Evolutionary conservation across 495 filamentous ascomycete genomes (phyloP).

Genomic region (Tuber calosporum): DNA sequence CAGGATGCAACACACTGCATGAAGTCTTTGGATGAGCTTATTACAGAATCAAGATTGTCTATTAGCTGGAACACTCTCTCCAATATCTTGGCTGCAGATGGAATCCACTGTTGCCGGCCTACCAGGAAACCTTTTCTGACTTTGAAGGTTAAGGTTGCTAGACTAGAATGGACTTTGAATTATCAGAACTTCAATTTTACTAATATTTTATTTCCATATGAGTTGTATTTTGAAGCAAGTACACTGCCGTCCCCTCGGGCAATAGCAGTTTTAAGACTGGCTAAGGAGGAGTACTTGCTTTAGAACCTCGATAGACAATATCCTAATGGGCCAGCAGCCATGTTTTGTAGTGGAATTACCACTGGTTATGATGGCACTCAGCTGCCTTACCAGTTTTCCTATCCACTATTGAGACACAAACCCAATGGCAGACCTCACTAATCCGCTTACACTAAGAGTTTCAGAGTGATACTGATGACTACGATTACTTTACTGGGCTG

Average conservation of each 20-base stretch:
- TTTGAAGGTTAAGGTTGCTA: not conserved
- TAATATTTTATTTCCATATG: not conserved
- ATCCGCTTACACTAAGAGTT: not conserved
- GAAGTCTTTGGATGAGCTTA: constrained; percentile 5
- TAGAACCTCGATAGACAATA: constrained; percentile 6
- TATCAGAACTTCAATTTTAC: constrained; percentile 6
- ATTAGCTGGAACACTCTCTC: constrained; percentile 7
- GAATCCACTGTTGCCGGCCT: not conserved
- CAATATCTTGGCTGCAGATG: constrained; percentile 4
- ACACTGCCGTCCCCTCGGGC: not conserved
- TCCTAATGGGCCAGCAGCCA: not conserved
- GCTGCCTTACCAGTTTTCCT: not conserved
- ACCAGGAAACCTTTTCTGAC: not conserved
- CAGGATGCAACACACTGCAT: constrained; percentile 4
- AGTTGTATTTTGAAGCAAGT: constrained; percentile 9
- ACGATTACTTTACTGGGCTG: constrained; percentile 12
- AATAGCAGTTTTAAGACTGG: not conserved
- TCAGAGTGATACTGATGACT: not conserved
- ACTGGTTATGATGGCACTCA: not conserved
- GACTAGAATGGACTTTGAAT: not conserved
- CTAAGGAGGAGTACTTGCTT: not conserved
- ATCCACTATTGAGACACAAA: not conserved
- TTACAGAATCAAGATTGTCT: not conserved
- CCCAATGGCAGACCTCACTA: not conserved
- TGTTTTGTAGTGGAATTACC: constrained; percentile 10